Evolutionary conservation across 2,329 filamentous ascomycete genomes (phyloP).

Genomic region (Capronia coronata): DNA sequence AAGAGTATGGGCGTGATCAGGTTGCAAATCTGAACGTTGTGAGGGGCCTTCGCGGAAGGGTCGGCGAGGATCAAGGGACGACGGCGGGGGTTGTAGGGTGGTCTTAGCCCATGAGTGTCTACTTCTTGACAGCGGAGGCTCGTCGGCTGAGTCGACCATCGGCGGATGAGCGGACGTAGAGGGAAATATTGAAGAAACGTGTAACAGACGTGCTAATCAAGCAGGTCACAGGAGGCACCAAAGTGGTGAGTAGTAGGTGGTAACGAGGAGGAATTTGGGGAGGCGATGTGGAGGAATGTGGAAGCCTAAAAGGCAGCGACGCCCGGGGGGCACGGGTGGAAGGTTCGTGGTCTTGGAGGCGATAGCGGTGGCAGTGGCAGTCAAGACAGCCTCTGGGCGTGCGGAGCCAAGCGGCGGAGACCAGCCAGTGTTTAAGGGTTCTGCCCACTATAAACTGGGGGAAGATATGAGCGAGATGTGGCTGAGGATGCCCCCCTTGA

Average conservation of each 20-base stretch:
- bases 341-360: background rate
- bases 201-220: conserved; percentile 25
- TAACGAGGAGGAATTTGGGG: background rate
- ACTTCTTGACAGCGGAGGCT: conserved; percentile 46
- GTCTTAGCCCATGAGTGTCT: conserved; percentile 44
- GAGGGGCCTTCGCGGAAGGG: conserved; percentile 11
- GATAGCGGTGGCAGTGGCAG: no score
- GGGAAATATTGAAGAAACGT: conserved; percentile 18
- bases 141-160: conserved; percentile 53
- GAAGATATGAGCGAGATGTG: background rate
- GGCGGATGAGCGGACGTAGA: conserved; percentile 27
- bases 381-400: background rate
- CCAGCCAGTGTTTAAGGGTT: background rate
- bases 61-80: conserved; percentile 19
- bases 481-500: background rate
- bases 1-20: conserved; percentile 25
- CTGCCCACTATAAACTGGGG: background rate
- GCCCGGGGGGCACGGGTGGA: background rate
- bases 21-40: conserved; percentile 17
- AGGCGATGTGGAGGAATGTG: conserved; percentile 4
- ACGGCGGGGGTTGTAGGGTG: conserved; percentile 35
- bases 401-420: background rate
- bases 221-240: conserved; percentile 15
- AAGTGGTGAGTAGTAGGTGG: conserved; percentile 1
- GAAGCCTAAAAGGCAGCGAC: background rate